Evolutionary conservation across 2,329 filamentous ascomycete species (phyloP), one percentile per base, ranked within the genome.

Genomic region (Dactylellina haptotyla): DNA sequence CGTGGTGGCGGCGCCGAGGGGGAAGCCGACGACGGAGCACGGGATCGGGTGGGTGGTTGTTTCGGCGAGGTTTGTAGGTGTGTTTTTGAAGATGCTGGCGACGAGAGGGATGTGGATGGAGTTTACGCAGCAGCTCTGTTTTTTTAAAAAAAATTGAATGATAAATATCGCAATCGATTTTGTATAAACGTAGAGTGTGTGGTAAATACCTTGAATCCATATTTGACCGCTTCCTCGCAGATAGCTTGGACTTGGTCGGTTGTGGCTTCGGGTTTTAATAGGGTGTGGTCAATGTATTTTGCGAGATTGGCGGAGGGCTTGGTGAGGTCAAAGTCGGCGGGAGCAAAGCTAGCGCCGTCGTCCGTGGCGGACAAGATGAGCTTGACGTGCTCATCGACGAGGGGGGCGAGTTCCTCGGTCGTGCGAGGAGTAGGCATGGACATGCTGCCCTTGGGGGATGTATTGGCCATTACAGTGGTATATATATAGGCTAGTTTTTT

Each of bases 81-180:
- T 51, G 16, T 12, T 41, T 8, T 34, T 4, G 28, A 71, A 50
- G 28, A 39, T 54, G 4, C 75, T 62, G 45, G 70, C 25, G 43
- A 74, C 67, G 53, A 63, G 45, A 28, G 63, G 64, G 63, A 76
- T 62, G 51, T 76, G 75, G 54, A 62, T 48, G 45, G 75, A 66
- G 39, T 77, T 77, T 37, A 77, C 71, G 61, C 76, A 77, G 70
- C 76, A 77, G 69, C 76, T 77, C 76, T 77, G 16, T 51, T 34
- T 14, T 54, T 16, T n/a, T 23, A 34, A 6, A 34, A 6, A 34
- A 14, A 6, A 6, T 34, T 34, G 6, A 6, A 6, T 34, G 32
- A 14, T 14, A 6, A 6, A 6, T 34, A 14, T 34, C 14, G 14
- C 6, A 34, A 6, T 14, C 6, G 32, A 34, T 34, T 34, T 6